Percentiles rank a stretch among this genome's conserved stretches.
Evolutionary conservation across 345 rosid genomes (phyloP).

Genomic region (Eucalyptus tenuipes): DNA sequence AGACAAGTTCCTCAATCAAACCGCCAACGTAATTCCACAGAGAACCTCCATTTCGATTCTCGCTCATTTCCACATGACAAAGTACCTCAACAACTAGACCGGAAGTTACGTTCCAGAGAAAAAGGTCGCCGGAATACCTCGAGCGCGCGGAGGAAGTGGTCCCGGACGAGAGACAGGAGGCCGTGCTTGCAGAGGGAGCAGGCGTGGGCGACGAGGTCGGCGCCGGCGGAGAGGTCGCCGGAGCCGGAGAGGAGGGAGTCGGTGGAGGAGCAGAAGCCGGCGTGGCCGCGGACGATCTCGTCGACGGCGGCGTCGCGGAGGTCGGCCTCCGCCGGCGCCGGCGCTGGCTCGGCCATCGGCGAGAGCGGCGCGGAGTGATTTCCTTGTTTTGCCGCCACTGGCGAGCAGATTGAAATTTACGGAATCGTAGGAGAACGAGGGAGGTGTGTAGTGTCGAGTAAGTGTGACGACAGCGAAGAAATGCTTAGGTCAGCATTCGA

Average conservation of each 20-base stretch:
- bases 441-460: neutral
- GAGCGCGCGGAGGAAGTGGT: slow-evolving; percentile 6
- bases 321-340: slow-evolving; percentile 10
- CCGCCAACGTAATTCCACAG: neutral
- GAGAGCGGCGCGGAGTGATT: neutral
- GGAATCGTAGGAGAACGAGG: neutral
- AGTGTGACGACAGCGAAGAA: neutral
- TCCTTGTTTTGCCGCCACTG: neutral
- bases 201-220: slow-evolving; percentile 38
- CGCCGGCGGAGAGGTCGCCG: slow-evolving; percentile 18
- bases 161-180: slow-evolving; percentile 61
- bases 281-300: slow-evolving; percentile 48
- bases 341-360: neutral
- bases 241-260: slow-evolving; percentile 39
- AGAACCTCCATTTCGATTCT: neutral
- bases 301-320: slow-evolving; percentile 34
- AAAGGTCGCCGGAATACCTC: neutral
- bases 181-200: slow-evolving; percentile 55
- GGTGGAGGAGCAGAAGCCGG: slow-evolving; percentile 44
- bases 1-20: neutral
- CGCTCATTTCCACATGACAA: neutral
- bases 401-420: neutral
- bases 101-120: neutral
- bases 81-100: neutral
- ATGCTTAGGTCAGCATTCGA: neutral